Conservation (phyloP, 192 early-diverging fungal species). For the Mortierella hygrophila region DNA sequence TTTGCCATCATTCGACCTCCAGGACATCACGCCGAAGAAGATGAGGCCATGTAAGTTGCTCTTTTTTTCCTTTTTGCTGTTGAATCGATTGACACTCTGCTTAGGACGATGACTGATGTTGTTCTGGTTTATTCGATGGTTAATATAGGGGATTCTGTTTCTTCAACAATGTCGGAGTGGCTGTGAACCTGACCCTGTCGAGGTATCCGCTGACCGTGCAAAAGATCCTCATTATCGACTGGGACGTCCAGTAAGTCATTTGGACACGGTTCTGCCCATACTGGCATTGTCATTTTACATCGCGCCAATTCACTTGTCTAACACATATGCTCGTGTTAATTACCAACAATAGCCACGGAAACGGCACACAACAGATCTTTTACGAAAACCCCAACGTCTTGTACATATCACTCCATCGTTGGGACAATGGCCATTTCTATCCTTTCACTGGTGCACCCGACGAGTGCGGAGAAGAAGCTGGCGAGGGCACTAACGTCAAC, state of each 20-base stretch:
- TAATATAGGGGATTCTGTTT: constrained; percentile 76
- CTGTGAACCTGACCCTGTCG: constrained; percentile 65
- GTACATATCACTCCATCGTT: constrained; percentile 82
- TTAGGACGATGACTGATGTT: neutral
- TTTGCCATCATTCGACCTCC: constrained; percentile 83
- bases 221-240: constrained; percentile 81
- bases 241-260: constrained; percentile 70
- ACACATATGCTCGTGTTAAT: too few relatives aligned
- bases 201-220: constrained; percentile 62
- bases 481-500: constrained; percentile 67
- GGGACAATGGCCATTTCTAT: constrained; percentile 79
- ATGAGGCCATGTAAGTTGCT: constrained; percentile 61
- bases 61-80: neutral
- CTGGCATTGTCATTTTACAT: neutral
- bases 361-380: constrained; percentile 82
- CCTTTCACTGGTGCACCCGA: constrained; percentile 70
- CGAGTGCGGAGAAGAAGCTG: constrained; percentile 67
- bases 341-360: constrained; percentile 61
- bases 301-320: too few relatives aligned
- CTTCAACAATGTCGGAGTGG: constrained; percentile 85
- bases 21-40: constrained; percentile 84
- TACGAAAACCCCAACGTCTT: constrained; percentile 79
- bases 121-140: neutral
- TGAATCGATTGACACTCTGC: neutral
- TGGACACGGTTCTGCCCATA: neutral